Base-by-base conservation (phyloP, 768 basidiomycete species). In the Pulveroboletus ravenelii region DNA sequence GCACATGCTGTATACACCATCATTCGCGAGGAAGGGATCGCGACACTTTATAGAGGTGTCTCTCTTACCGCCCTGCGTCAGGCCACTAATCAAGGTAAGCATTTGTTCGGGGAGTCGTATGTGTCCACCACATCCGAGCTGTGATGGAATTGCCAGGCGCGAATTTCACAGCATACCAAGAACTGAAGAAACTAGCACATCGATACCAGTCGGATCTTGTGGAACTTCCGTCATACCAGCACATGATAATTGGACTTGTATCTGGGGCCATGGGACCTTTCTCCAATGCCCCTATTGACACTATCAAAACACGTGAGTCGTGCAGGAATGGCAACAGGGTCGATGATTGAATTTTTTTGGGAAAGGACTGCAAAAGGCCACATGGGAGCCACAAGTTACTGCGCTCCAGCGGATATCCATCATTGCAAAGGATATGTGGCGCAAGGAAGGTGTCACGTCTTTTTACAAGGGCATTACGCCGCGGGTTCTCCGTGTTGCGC, bases 381-480 rank as follows among this genome's bases (percentile, higher is more conserved):
- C 84, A 0, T 85, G 86, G 27, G 67, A 74, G 23, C 80, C 85
- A 0, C 90, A 89, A 12, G 81, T 84, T 55, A 81, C 85, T 1
- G 89, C 94, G 2, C 74, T 92, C 54, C 76, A 87, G 59, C 83
- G 94, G 7, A 85, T 99, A 62, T 65, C 77, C 10, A 75, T 78
- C 29, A 94, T 99, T 51, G 85, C 91, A 29, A 70, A 72, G n/a
- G 92, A 92, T 41, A 96, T 98, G 93, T 97, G 93, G 87, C 80
- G 75, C 53, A 77, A 80, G 57, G 96, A 99, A 70, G 96, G 96
- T 6, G 74, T 87, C 14, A 70, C 70, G 39, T 92, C 94, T 47
- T 98, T 99, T 72, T 98, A 98, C 75, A 98, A 96, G 74, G 96
- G 96, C 17, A 97, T 99, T 66, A 97, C 94, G 0, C 96, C 96